Percentiles rank a stretch among this genome's conserved stretches.
Evolutionary conservation across 2,329 filamentous ascomycete genomes (phyloP).

Genomic region (Diaporthe destruens): DNA sequence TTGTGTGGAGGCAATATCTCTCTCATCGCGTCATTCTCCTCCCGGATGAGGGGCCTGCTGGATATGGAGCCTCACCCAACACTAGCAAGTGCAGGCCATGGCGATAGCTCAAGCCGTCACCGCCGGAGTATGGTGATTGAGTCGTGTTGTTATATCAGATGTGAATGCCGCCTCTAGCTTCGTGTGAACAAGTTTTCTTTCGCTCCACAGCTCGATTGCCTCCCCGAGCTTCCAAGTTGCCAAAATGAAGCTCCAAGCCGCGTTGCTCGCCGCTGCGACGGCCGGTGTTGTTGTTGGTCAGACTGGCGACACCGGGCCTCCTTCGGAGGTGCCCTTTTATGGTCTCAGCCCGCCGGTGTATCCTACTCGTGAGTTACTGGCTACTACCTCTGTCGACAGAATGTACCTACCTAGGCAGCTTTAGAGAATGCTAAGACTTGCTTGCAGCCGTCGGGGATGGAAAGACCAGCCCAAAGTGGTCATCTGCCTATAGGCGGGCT

Average conservation of each 20-base stretch:
- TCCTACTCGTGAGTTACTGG: conserved; percentile 47
- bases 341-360: conserved; percentile 52
- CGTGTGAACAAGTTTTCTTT: neutral
- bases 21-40: conserved; percentile 18
- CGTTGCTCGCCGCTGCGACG: conserved; percentile 27
- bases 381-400: neutral
- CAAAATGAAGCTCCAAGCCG: conserved; percentile 37
- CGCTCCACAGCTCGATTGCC: conserved; percentile 21
- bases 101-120: neutral
- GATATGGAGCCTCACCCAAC: conserved; percentile 12
- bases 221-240: neutral
- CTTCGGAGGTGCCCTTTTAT: conserved; percentile 51
- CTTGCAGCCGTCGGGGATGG: conserved; percentile 47
- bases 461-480: conserved; percentile 49
- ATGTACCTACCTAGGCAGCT: fast-evolving
- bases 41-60: conserved; percentile 17
- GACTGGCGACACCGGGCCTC: conserved; percentile 36
- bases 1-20: conserved; percentile 2
- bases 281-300: conserved; percentile 32
- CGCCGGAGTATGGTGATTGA: neutral
- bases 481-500: conserved; percentile 52
- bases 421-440: conserved; percentile 5
- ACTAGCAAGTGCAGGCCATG: conserved; percentile 12
- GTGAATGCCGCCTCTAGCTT: neutral
- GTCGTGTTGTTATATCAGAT: neutral